Evolutionary conservation across 1,284 basidiomycete species (phyloP), one percentile per base, ranked within the genome.

Genomic region (Kalmanozyma brasiliensis): DNA sequence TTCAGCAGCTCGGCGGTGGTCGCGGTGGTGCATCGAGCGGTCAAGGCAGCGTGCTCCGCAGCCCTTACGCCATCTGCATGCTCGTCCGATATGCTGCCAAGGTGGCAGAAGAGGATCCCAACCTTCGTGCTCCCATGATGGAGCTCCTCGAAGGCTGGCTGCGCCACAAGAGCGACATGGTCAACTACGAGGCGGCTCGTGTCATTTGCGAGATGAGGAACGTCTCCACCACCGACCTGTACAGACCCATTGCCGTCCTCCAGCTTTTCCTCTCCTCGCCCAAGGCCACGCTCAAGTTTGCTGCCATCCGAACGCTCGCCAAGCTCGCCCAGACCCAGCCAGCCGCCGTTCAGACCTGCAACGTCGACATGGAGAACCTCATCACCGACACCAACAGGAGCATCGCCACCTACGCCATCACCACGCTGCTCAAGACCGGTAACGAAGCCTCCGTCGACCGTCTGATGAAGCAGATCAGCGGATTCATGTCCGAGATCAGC

Each of bases 111-210:
- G 96, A 98, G 78, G 96, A 99, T 84, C 84, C 89, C n/a, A 81
- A 81, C 65, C 68, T 81, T 47, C 74, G 77, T 24, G 61, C 53
- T 19, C 66, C 67, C 23, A 97, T 98, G 88, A 86, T 93, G 61
- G 95, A 98, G 76, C 87, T 97, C 42, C 86, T 98, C 49, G 96
- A 98, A 82, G 90, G 91, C 37, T 95, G 94, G 89, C 86, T 98
- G 61, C 89, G 94, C 63, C 96, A 99, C 85, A 99, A 98, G 87
- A 95, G 93, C 80, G 96, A 99, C 83, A 98, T 98, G 96, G 96
- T 99, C 82, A 98, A 98, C 85, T 93, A 95, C 76, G 96, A 99
- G 83, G 96, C 95, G 26, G 96, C 96, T 6, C 89, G 95, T 49
- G 94, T 90, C 17, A 95, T 99, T 69, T 98, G 94, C 82, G 94